A percentile compares a stretch with the other conserved stretches of the same genome.
Conservation (phyloP, 2,329 filamentous ascomycete species). For the Didymellaceae sp. region DNA sequence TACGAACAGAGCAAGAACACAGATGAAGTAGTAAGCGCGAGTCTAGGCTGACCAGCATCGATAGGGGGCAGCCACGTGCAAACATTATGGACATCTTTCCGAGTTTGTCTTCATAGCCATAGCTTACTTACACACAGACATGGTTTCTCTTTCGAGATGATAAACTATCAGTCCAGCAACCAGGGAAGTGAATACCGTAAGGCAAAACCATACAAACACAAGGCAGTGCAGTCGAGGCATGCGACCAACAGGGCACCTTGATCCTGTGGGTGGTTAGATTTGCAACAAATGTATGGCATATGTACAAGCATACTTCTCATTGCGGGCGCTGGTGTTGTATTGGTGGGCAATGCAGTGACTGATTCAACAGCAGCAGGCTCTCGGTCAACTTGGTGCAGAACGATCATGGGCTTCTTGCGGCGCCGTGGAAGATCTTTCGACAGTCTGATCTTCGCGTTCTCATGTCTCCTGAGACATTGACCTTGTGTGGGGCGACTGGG, state of each 20-base stretch:
- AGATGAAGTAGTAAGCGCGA: too few species aligned
- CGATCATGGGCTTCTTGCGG: constrained; percentile 28
- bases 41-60: too few species aligned
- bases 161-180: constrained; percentile 20
- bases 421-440: constrained; percentile 9
- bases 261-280: constrained; percentile 8
- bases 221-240: constrained; percentile 18
- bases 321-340: neutral
- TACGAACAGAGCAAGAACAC: too few species aligned
- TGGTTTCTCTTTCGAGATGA: too few species aligned
- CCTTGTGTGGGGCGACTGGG: constrained; percentile 5
- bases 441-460: constrained; percentile 21
- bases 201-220: constrained; percentile 16
- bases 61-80: too few species aligned
- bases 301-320: neutral
- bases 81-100: too few species aligned
- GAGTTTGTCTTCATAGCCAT: too few species aligned
- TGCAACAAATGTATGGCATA: constrained; percentile 1
- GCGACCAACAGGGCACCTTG: neutral
- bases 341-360: constrained; percentile 6
- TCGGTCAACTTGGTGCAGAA: constrained; percentile 10
- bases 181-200: constrained; percentile 23
- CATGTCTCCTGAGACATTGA: constrained; percentile 20
- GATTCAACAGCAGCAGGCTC: constrained; percentile 17
- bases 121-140: too few species aligned